phyloP scores from a whole-genome alignment of 768 basidiomycete species.

The Calocera cornea region DNA sequence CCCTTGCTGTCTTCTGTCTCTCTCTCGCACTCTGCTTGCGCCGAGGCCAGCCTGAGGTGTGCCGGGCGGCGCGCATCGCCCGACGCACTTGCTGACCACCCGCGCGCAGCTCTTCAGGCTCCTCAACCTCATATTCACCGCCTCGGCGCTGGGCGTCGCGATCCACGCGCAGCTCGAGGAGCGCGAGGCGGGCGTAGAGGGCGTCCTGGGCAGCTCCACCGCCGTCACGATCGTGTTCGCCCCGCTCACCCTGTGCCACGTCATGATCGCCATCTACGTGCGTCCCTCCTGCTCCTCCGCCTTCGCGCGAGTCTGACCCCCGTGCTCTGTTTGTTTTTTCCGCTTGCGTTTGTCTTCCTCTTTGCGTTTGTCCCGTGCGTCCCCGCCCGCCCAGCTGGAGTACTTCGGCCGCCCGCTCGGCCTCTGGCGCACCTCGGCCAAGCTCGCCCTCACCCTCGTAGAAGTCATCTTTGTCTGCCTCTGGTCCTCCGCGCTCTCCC shows the following conservation, averaged over 20 bases:
- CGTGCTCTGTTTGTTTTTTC: no score
- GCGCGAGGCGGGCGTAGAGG: constrained; percentile 36
- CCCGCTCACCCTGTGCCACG: constrained; percentile 68
- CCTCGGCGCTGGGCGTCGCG: constrained; percentile 64
- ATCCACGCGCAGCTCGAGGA: constrained; percentile 58
- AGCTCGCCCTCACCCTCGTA: constrained; percentile 71
- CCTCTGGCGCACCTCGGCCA: constrained; percentile 79
- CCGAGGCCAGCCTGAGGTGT: background rate
- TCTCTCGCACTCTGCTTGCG: background rate
- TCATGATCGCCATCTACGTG: constrained; percentile 76
- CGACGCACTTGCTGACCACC: no score
- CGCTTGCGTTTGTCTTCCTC: no score
- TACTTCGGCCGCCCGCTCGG: constrained; percentile 87
- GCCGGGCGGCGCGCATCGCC: background rate
- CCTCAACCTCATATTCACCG: constrained; percentile 70
- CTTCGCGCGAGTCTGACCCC: constrained; percentile 8
- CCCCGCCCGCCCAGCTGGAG: constrained; percentile 45
- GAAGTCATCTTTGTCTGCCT: constrained; percentile 86
- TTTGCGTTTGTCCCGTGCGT: no score
- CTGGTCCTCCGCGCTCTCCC: constrained; percentile 83
- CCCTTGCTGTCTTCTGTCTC: background rate
- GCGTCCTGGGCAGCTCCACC: constrained; percentile 73
- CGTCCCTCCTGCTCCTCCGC: constrained; percentile 20
- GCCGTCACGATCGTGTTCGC: constrained; percentile 68
- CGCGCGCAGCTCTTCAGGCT: constrained; percentile 71